Conservation (phyloP, 148 eudicot species). For the Chenopodium album region DNA sequence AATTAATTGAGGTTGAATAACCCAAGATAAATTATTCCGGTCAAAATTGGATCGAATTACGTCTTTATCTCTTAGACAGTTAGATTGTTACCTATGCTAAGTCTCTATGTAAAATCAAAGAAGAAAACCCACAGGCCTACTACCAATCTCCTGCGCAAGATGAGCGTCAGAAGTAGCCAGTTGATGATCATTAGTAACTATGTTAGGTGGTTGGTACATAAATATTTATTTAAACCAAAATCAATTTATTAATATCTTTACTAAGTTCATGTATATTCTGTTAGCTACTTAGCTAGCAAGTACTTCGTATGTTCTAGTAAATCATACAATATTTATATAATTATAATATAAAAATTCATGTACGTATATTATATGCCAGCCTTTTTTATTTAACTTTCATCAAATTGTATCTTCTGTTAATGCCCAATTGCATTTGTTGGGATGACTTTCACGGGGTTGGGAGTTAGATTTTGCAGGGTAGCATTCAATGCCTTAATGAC, state of each 20-base stretch:
- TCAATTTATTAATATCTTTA: no score
- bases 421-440: constrained; percentile 30
- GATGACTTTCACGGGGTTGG: constrained; percentile 28
- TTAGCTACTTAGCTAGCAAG: not conserved
- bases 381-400: not conserved
- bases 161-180: no score
- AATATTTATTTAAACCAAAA: not conserved
- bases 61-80: not conserved
- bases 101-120: not conserved
- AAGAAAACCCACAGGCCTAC: not conserved
- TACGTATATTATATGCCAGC: not conserved
- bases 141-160: not conserved
- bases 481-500: constrained; percentile 19
- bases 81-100: not conserved
- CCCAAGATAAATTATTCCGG: no score
- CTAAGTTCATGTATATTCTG: no score
- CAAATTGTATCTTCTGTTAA: not conserved
- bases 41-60: not conserved
- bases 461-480: constrained; percentile 18
- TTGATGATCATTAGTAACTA: not conserved
- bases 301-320: not conserved
- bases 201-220: constrained; percentile 28
- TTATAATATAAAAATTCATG: no score
- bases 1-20: no score
- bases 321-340: not conserved